Base-by-base conservation (phyloP, 306 rosid genomes). In the Cucurbita pepo region DNA sequence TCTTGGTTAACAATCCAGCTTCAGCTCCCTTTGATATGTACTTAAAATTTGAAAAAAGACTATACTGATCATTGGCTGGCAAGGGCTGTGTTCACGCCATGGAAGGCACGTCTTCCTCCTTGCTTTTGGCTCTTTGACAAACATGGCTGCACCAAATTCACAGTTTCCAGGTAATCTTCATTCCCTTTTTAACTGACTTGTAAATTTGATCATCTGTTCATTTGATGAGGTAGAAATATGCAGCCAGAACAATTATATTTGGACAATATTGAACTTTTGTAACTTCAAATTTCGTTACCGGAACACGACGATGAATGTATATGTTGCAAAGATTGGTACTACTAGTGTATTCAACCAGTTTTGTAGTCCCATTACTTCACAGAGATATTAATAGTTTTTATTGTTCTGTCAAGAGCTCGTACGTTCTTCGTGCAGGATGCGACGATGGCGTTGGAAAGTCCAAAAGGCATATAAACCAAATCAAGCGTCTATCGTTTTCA, bases 81-180 rank as follows among this genome's bases (percentile, higher is more conserved):
- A 45, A 45, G 47, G 41, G 56, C 56, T 25, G 56, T 67, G 73
- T 43, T 65, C 38, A 18, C 55, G 21, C 19, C 36, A 43, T 19
- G 54, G 38, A 65, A 44, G 72, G 44, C 16, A 5, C 34, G 1
- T 63, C 54, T 18, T 43, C 52, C 71, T 36, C 69, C 48, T 38
- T 38, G 48, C 48, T 16, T 61, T 61, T 61, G 48, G 69, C 13
- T 34, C 15, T 13, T 41, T 65, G 54, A 45, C 72, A 44, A 62
- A 30, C 71, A 43, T 65, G 54, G 54, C 69, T 62, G 50, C 71
- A 65, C 10, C 73, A 67, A 13, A 22, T n/a, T 44, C 56, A 21
- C 73, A 67, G 56, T 67, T 67, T 67, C 21, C 41, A 47, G 73
- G 73, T 67, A 67, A 47, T 67, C 21, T 47, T 67, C 21, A 67